A percentile compares a stretch with the other conserved stretches of the same genome.
Evolutionary conservation across 129 eudicot species (phyloP).

Genomic region (Erigeron canadensis): DNA sequence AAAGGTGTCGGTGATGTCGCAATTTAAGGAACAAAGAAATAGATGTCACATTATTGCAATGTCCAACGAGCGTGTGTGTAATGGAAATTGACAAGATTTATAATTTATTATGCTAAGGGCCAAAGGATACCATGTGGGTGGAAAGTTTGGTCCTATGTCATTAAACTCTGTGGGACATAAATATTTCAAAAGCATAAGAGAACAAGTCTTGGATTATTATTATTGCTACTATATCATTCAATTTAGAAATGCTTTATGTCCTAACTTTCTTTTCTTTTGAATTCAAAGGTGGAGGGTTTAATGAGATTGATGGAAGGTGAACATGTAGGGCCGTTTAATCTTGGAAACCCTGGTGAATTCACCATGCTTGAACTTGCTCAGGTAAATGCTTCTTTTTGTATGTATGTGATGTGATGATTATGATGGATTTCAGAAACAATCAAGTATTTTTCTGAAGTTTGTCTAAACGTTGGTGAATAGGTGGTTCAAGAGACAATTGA

Average conservation of each 20-base stretch:
- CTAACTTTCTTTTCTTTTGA: constrained; percentile 1
- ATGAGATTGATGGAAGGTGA: constrained; percentile 99
- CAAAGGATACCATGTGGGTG: constrained; percentile 17
- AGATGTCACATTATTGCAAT: constrained; percentile 10
- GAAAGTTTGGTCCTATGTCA: constrained; percentile 14
- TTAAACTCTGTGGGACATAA: constrained; percentile 20
- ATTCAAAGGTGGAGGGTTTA: constrained; percentile 81
- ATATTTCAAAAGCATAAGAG: not conserved
- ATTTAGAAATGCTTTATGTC: constrained; percentile 3
- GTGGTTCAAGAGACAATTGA: constrained; percentile 97
- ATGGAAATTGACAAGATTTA: constrained; percentile 10
- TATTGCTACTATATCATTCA: constrained; percentile 8
- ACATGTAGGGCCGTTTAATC: constrained; percentile 93
- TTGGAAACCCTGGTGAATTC: constrained; percentile 97
- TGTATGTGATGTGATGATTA: not conserved
- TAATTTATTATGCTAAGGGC: not conserved
- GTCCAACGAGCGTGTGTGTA: not conserved
- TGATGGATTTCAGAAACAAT: no score
- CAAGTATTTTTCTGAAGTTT: not conserved
- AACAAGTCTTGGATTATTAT: not conserved
- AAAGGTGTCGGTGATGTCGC: constrained; percentile 19
- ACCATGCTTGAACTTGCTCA: constrained; percentile 99
- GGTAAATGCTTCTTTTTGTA: constrained; percentile 34
- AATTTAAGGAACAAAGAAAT: constrained; percentile 8
- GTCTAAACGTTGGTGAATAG: constrained; percentile 26